A percentile compares a stretch with the other conserved stretches of the same genome.
These are phyloP conservation scores for Colletotrichum higginsianum DNA, from an alignment of 2,329 filamentous ascomycete genomes.

Conservation along the genomic window DNA sequence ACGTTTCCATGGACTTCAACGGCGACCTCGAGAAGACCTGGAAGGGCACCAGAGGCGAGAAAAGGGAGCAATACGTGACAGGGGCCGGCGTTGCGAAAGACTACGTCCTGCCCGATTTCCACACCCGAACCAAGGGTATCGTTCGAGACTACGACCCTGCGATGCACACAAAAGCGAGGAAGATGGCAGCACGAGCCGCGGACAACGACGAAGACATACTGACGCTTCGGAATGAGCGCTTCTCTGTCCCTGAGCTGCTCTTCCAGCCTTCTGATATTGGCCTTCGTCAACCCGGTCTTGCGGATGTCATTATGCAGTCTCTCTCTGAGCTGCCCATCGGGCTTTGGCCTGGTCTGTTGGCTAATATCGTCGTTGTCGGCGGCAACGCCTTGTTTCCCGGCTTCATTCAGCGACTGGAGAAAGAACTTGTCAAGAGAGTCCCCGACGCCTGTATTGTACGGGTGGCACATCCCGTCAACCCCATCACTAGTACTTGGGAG, in stretches of 20 bases:
- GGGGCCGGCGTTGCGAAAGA: constrained; percentile 82
- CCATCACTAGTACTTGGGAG: constrained; percentile 86
- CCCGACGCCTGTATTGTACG: constrained; percentile 85
- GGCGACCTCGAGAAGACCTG: constrained; percentile 85
- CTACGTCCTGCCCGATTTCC: constrained; percentile 90
- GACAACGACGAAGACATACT: constrained; percentile 81
- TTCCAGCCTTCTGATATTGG: constrained; percentile 91
- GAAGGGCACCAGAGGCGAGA: constrained; percentile 79
- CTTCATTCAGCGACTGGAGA: constrained; percentile 84
- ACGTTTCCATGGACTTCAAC: constrained; percentile 83
- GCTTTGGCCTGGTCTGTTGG: constrained; percentile 85
- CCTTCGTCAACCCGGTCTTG: constrained; percentile 85
- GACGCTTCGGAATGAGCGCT: constrained; percentile 92
- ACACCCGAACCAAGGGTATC: constrained; percentile 73
- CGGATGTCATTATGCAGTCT: constrained; percentile 86
- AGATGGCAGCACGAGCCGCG: constrained; percentile 55
- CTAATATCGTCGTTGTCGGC: constrained; percentile 91
- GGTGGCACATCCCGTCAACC: constrained; percentile 78
- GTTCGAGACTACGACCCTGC: constrained; percentile 83
- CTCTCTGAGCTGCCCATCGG: constrained; percentile 83
- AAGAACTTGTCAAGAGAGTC: constrained; percentile 79
- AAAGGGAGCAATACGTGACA: constrained; percentile 63
- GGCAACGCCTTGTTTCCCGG: constrained; percentile 86
- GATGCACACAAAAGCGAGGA: constrained; percentile 67
- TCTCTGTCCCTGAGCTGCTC: constrained; percentile 88